Evolutionary conservation across 164 flowering plant species (phyloP), one percentile per base, ranked within the genome.

Genomic region (Berberis vulgaris): DNA sequence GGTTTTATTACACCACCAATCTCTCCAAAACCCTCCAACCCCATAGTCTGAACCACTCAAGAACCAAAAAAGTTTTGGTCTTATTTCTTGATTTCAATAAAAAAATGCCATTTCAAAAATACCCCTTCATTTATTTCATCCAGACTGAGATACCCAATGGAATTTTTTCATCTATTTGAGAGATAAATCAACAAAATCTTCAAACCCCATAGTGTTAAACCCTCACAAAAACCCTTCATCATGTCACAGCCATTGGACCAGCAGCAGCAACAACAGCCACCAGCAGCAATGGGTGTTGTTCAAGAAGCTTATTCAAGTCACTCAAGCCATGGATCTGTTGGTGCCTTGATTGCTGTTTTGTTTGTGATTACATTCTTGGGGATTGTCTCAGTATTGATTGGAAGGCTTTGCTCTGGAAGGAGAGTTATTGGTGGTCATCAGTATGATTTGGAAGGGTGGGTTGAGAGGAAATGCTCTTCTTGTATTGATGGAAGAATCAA

Each of bases 261-360:
- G 26, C 26, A 26, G 26, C 26, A 26, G 26, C 77, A 63, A 5
- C 26, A 26, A 26, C 70, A 64, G 4, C 68, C 67, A 53, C 76
- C 78, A 41, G 78, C 82, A 9, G 79, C 80, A 1, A 2, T 53
- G 41, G 64, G 41, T 1, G 63, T 67, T 60, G 49, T 52, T 49
- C 77, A 71, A 49, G 74, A 79, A 55, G 68, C 79, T 49, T 76
- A 72, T 77, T 49, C 75, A 43, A 59, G 74, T 49, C 83, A 78
- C 60, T 59, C 85, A 46, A 76, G 80, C 46, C 82, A 76, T 64
- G 88, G 86, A 52, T 85, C 91, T 3, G 72, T 85, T 4, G 93
- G 96, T 2, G 83, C 97, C 3, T 82, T 87, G 5, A 87, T 89
- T n/a, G 94, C 75, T 1, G 94, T 84, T 42, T 77, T 89, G 0